Conservation (phyloP, 2,329 filamentous ascomycete genomes). For the Didymella exigua region DNA sequence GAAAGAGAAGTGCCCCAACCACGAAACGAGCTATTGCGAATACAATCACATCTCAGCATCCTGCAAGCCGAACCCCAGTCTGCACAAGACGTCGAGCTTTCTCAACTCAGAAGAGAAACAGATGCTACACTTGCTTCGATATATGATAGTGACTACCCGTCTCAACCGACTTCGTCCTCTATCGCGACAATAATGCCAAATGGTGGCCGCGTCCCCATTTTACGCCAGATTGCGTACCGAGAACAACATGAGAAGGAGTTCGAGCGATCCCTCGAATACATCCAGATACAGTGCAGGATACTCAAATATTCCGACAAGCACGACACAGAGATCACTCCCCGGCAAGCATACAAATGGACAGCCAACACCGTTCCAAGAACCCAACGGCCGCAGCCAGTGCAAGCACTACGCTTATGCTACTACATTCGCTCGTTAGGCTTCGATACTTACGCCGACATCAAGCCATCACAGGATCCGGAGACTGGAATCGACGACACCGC, state of each 20-base stretch:
- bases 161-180: background rate
- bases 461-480: background rate
- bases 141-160: background rate
- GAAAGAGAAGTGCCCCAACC: background rate
- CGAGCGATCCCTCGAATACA: conserved; percentile 21
- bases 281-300: conserved; percentile 24
- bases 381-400: conserved; percentile 4
- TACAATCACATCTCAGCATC: background rate
- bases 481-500: background rate
- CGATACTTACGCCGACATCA: conserved; percentile 27
- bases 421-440: conserved; percentile 38
- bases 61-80: background rate
- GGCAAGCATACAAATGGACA: conserved; percentile 24
- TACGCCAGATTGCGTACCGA: conserved; percentile 24
- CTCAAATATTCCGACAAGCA: conserved; percentile 18
- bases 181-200: background rate
- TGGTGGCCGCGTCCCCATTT: background rate
- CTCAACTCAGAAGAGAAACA: too few relatives aligned
- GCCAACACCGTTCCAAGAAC: conserved; percentile 9
- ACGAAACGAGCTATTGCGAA: background rate
- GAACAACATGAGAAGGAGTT: conserved; percentile 23
- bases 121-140: background rate
- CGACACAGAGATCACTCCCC: conserved; percentile 21
- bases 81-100: background rate
- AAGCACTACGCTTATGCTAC: conserved; percentile 38